These are phyloP conservation scores for Boletellus ananiceps DNA, from an alignment of 768 basidiomycete species.

Conservation along the genomic window DNA sequence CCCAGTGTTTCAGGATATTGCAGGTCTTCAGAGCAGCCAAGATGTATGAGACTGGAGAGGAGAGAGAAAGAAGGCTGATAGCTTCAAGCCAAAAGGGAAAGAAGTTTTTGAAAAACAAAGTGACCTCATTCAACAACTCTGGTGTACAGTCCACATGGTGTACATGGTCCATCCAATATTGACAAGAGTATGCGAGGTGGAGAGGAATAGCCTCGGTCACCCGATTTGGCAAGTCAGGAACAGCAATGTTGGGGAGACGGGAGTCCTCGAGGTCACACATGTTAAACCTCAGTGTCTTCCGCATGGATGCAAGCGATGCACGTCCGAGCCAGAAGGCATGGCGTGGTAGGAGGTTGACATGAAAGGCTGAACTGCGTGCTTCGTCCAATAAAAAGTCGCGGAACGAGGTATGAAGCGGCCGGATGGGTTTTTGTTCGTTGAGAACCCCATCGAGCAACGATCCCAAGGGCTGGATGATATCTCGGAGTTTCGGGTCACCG, in stretches of 20 bases:
- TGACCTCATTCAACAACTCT: constrained; percentile 13
- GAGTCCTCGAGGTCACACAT: constrained; percentile 37
- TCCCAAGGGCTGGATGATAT: constrained; percentile 18
- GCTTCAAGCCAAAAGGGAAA: constrained; percentile 40
- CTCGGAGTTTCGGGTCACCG: constrained; percentile 4
- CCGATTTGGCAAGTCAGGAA: constrained; percentile 14
- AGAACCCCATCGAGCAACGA: constrained; percentile 20
- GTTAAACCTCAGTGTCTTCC: constrained; percentile 33
- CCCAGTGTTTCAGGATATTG: constrained; percentile 9
- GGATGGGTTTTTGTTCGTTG: constrained; percentile 19
- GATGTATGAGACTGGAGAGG: constrained; percentile 1
- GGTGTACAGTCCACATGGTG: constrained; percentile 7
- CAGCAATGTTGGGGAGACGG: constrained; percentile 24
- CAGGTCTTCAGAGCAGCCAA: constrained; percentile 12
- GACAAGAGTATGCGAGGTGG: constrained; percentile 34
- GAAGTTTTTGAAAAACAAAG: constrained; percentile 18
- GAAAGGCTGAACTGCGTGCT: constrained; percentile 21
- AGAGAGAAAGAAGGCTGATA: constrained; percentile 20
- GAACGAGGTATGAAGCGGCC: constrained; percentile 34
- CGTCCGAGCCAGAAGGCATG: constrained; percentile 21
- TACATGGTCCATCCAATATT: constrained; percentile 35
- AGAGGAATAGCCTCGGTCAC: constrained; percentile 26
- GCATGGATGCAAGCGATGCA: constrained; percentile 31
- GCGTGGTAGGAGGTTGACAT: constrained; percentile 8
- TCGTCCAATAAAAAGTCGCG: constrained; percentile 29